Evolutionary conservation across 192 early-diverging fungal genomes (phyloP), one percentile per base, ranked within the genome.

Genomic region (Fimicolochytrium jonesii): DNA sequence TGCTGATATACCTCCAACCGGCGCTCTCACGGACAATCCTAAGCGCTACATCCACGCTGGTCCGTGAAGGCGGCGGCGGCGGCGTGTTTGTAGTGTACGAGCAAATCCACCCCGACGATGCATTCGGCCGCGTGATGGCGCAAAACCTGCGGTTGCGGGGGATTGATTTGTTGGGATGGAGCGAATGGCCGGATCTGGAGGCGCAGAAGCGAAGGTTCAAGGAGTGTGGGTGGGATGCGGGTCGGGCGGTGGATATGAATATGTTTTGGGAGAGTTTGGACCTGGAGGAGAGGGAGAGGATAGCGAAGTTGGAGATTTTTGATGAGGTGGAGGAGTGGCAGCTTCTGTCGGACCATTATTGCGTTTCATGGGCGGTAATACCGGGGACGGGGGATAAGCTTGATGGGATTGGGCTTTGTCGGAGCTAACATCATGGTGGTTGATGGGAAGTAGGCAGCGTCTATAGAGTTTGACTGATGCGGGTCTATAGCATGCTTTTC

Each of bases 311-410:
- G 31, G 93, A 97, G 66, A 79, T 92, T 13, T 79, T 95, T 61
- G 93, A 95, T 69, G 93, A 97, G 76, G 67, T 92, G 33, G 94
- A 97, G 69, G 93, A 93, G 72, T 97, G 91, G 88, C 70, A 65
- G 25, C 61, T 97, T 17, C 76, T 97, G 30, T 81, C 84, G 1
- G 71, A 70, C 3, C 94, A 97, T 77, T 97, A 97, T 55, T 93
- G 91, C 37, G 77, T 94, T 43, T 80, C 89, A 1, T 78, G 76
- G 76, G 76, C n/a, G n/a, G n/a, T n/a, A n/a, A n/a, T n/a, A n/a
- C n/a, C 34, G 2, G 31, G 11, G 6, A 56, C 34, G 54, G 46
- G 46, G 46, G 10, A 48, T 48, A 41, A 41, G 39, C n/a, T n/a
- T n/a, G n/a, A n/a, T n/a, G n/a, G n/a, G n/a, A n/a, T n/a, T n/a